Base-by-base conservation (phyloP, 305 asterid genomes). In the Fraxinus platypoda region DNA sequence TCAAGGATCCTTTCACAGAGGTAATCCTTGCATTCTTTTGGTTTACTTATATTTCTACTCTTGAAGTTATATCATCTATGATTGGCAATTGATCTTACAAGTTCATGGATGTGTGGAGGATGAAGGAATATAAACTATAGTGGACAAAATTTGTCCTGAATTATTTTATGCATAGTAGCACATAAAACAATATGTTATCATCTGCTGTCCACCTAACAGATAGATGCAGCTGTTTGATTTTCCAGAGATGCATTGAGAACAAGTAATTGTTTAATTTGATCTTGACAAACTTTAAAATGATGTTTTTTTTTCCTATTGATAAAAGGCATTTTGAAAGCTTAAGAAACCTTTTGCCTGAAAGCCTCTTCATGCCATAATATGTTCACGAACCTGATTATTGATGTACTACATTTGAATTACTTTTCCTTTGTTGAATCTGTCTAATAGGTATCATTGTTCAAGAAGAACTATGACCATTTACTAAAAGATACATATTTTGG, bases 1-100 rank as follows among this genome's bases (percentile, higher is more conserved):
- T 95, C 84, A 91, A 92, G 90, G 98, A 93, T 37, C 99, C 99
- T 83, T 95, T 95, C 86, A 95, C 93, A 0, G 98, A 95, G 97
- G 98, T 94, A 89, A 85, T 81, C 80, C 76, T 66, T 64, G 19
- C 23, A 71, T 71, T 71, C 41, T 71, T 71, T 30, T 71, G 31
- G 38, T 71, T 71, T 31, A 31, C 26, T 31, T 71, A 71, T 71
- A 31, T 71, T 71, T 30, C 12, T 71, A 30, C 43, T 6, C 74
- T 26, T 68, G 34, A 68, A 68, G 74, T 68, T 68, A 3, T 68
- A 71, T 71, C 13, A 15, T 19, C 23, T 71, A 26, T 70, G 38
- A 28, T 30, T 70, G 37, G 38, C 21, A 70, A 70, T 70, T 70
- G 38, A 28, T 70, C 75, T 70, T 70, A 70, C 23, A 30, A 12